Evolutionary conservation across 768 basidiomycete genomes (phyloP).

Genomic region (Phlebiopsis gigantea): DNA sequence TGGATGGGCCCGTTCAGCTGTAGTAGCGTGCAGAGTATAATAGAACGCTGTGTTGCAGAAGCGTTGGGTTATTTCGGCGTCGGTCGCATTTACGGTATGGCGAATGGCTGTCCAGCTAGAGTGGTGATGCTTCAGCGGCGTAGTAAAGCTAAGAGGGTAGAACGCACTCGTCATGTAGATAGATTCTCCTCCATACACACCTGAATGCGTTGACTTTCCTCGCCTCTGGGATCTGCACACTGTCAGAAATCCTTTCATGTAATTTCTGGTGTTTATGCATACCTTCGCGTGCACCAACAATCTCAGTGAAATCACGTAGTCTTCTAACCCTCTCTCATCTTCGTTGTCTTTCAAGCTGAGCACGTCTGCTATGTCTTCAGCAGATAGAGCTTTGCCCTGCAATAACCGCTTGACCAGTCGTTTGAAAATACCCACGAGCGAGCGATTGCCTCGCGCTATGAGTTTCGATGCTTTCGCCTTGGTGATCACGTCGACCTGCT

Average conservation of each 20-base stretch:
- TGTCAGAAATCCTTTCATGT: background rate
- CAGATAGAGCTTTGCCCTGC: slow-evolving; percentile 65
- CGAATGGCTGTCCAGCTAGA: slow-evolving; percentile 74
- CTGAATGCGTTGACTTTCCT: slow-evolving; percentile 65
- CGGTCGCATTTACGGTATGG: slow-evolving; percentile 69
- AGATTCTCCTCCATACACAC: slow-evolving; percentile 83
- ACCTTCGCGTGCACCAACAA: slow-evolving; percentile 56
- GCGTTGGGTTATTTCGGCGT: slow-evolving; percentile 68
- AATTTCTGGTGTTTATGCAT: slow-evolving; percentile 13
- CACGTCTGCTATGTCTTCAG: slow-evolving; percentile 81
- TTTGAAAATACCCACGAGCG: slow-evolving; percentile 56
- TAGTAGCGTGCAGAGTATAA: slow-evolving; percentile 48
- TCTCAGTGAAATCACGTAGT: slow-evolving; percentile 66
- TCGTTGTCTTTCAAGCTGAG: slow-evolving; percentile 81
- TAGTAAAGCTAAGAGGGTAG: background rate
- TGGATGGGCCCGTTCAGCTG: slow-evolving; percentile 30
- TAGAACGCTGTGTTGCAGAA: slow-evolving; percentile 74
- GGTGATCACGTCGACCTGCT: slow-evolving; percentile 59
- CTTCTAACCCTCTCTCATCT: slow-evolving; percentile 38
- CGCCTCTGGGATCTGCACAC: slow-evolving; percentile 53
- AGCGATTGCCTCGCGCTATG: background rate
- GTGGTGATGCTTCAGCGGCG: background rate
- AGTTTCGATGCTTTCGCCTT: slow-evolving; percentile 44
- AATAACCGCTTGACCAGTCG: slow-evolving; percentile 62
- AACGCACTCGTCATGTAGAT: slow-evolving; percentile 78